These are phyloP conservation scores for Elongisporangium prolatum DNA, from an alignment of 352 stramenopile species.

Conservation along the genomic window DNA sequence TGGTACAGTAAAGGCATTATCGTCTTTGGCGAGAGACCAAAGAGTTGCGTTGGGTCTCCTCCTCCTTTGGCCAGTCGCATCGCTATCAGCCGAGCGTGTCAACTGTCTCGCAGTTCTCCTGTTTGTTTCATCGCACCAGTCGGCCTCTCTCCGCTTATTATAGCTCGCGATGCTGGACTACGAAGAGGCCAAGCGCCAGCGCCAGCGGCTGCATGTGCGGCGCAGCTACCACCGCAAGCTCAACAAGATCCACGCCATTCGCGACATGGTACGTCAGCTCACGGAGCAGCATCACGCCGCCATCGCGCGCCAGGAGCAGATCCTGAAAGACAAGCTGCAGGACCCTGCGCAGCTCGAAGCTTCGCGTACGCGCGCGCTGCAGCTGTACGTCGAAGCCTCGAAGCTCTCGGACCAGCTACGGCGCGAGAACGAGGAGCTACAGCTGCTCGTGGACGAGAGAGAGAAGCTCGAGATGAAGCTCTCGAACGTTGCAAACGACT, in stretches of 20 bases:
- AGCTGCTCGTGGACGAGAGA: neutral
- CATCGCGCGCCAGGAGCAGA: no score
- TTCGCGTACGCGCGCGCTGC: no score
- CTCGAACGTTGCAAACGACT: neutral
- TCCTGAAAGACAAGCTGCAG: neutral
- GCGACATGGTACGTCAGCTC: neutral
- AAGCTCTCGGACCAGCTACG: neutral
- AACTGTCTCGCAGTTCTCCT: no score
- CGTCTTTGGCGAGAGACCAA: no score
- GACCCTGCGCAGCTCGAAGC: neutral
- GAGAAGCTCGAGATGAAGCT: neutral
- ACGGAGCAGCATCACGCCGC: slow-evolving; percentile 1
- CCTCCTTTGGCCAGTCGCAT: no score
- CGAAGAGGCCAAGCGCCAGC: slow-evolving; percentile 19
- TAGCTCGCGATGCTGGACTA: no score
- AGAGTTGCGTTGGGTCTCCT: no score
- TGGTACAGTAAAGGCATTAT: no score
- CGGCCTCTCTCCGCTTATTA: no score
- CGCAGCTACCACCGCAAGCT: slow-evolving; percentile 5
- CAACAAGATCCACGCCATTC: neutral
- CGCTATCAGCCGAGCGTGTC: no score
- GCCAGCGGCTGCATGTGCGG: slow-evolving; percentile 32
- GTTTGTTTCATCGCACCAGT: no score
- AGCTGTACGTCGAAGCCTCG: neutral
- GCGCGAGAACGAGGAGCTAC: slow-evolving; percentile 1